Base-by-base conservation (phyloP, 2,329 filamentous ascomycete genomes). In the Podosphaera xanthii region DNA sequence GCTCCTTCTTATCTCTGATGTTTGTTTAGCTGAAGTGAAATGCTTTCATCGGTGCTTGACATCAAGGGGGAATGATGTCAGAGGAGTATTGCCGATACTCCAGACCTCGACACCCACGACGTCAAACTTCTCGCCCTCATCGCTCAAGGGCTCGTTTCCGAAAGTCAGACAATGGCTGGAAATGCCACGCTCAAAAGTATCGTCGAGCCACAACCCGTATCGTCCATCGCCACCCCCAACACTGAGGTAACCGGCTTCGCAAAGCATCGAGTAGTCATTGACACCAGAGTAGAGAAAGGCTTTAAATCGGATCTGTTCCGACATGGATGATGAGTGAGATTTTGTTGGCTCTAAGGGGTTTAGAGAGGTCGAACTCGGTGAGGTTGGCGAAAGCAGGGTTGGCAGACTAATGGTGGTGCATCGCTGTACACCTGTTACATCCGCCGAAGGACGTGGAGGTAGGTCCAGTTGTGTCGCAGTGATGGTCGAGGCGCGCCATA, bases 261-360 rank as follows among this genome's bases (percentile, higher is more conserved):
- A 97, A 67, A 94, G 86, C 64, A 97, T 92, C 74, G 91, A 88
- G 70, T 94, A 98, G 71, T 97, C 92, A 70, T 98, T 97, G 48
- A 94, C 80, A 4, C 92, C 92, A 60, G 86, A 94, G 68, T 96
- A 97, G 0, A 91, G 90, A 67, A 97, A 98, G 0, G 91, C 91
- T 72, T 95, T 96, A 77, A 98, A 98, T 30, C 92, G 82, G 64
- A 97, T 87, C 34, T 82, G 78, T 62, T 91, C 86, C 3, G 82
- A 79, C 14, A 22, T 30, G 4, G 10, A 22, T 7, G 14, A 56
- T 30, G 14, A 40, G 42, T 31, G 40, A 3, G 81, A 81, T 34
- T 76, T 77, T 0, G 77, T 65, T 14, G 5, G 40, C 10, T 44
- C 40, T 6, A 44, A 14, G 6, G 67, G 67, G 22, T 62, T 42